Conservation (phyloP, 148 eudicot species). For the Simmondsia chinensis region DNA sequence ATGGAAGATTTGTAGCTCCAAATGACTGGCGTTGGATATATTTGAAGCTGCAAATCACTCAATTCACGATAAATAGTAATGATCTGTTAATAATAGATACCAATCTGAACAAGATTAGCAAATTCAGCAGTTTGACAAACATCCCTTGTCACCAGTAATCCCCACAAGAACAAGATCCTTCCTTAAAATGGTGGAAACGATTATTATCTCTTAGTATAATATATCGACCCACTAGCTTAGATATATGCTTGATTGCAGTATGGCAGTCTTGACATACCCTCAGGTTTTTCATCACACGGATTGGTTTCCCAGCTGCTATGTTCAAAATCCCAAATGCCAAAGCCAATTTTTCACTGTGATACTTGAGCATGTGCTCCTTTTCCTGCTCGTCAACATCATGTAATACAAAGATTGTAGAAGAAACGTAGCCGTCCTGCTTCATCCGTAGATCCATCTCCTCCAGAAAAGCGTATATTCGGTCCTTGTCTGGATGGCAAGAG, state of each 20-base stretch:
- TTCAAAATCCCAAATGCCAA: slow-evolving; percentile 35
- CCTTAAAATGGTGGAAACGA: slow-evolving; percentile 40
- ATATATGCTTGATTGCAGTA: slow-evolving; percentile 34
- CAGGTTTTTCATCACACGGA: slow-evolving; percentile 39
- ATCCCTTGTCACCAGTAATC: slow-evolving; percentile 40
- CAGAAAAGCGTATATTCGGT: slow-evolving; percentile 25
- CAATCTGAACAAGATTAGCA: no score
- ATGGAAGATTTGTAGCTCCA: no score
- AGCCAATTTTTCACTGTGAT: slow-evolving; percentile 42
- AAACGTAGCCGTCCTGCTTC: slow-evolving; percentile 33
- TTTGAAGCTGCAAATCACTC: no score
- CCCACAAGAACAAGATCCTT: slow-evolving; percentile 40
- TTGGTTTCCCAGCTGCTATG: slow-evolving; percentile 25
- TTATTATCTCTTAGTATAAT: slow-evolving; percentile 39
- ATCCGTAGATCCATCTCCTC: slow-evolving; percentile 31
- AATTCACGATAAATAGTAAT: no score
- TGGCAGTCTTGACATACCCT: slow-evolving; percentile 47
- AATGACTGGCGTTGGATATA: no score
- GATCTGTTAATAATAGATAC: no score
- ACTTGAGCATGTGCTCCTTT: slow-evolving; percentile 40
- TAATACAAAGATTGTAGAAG: slow-evolving; percentile 22
- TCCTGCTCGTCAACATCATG: slow-evolving; percentile 52
- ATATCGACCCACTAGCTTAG: slow-evolving; percentile 33
- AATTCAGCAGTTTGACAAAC: no score
- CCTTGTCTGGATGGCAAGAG: slow-evolving; percentile 23